Conservation (phyloP, 2,329 filamentous ascomycete genomes). For the Knufia fluminis region DNA sequence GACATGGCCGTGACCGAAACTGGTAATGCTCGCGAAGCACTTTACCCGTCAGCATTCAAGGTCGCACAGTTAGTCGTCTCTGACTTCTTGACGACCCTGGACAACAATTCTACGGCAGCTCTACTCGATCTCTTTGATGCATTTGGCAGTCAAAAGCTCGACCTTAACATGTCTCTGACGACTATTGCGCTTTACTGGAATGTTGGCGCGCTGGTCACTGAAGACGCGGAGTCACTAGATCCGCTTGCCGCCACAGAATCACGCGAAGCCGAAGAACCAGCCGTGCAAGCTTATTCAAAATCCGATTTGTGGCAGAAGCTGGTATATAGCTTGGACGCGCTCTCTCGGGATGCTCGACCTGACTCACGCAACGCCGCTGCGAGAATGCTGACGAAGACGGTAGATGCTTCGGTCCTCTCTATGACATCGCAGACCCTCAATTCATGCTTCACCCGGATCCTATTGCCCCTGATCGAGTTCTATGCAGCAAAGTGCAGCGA, state of each 20-base stretch:
- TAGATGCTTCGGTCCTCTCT: constrained; percentile 80
- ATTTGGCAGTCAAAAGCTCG: constrained; percentile 81
- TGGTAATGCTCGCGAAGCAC: neutral
- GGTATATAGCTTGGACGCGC: constrained; percentile 25
- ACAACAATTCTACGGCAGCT: constrained; percentile 61
- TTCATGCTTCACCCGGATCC: constrained; percentile 55
- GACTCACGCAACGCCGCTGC: constrained; percentile 56
- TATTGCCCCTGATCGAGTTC: constrained; percentile 77
- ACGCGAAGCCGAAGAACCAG: neutral
- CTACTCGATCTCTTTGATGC: constrained; percentile 81
- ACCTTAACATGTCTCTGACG: constrained; percentile 90
- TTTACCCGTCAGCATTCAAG: constrained; percentile 68
- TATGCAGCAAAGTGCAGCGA: constrained; percentile 48
- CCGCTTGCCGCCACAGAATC: neutral
- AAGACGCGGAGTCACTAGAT: constrained; percentile 12
- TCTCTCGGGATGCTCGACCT: constrained; percentile 31
- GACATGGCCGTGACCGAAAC: constrained; percentile 61
- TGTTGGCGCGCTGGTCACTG: constrained; percentile 51
- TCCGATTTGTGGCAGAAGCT: constrained; percentile 17
- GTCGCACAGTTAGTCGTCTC: constrained; percentile 89
- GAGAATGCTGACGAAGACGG: constrained; percentile 81
- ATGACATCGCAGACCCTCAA: constrained; percentile 16
- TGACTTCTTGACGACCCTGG: constrained; percentile 72
- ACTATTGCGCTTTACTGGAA: constrained; percentile 96
- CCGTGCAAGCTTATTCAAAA: neutral